phyloP scores from a whole-genome alignment of 2,329 filamentous ascomycete species.

The Colletotrichum falcatum region DNA sequence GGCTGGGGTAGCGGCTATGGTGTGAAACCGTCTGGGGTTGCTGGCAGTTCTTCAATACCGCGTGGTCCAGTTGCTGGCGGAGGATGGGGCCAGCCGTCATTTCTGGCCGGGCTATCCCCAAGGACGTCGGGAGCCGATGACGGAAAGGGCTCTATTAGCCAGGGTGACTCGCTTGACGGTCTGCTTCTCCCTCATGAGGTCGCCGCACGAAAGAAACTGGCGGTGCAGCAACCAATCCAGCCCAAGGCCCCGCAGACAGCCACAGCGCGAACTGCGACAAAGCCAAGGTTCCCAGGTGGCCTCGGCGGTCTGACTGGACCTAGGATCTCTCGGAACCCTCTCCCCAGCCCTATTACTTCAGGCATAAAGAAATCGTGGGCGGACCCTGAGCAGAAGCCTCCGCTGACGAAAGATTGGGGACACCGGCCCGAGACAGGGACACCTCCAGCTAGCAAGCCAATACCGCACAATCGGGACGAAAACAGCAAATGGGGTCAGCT shows the following conservation, averaged over 20 bases:
- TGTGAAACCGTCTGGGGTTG: not conserved
- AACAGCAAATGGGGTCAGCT: conserved; percentile 22
- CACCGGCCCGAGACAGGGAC: conserved; percentile 18
- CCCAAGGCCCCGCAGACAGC: not conserved
- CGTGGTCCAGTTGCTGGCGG: conserved; percentile 13
- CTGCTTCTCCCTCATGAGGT: conserved; percentile 54
- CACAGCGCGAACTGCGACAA: not conserved
- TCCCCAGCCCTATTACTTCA: not conserved
- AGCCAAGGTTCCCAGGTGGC: not conserved
- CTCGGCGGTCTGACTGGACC: not conserved
- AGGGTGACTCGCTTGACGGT: conserved; percentile 17
- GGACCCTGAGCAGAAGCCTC: conserved; percentile 23
- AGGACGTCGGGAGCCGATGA: not conserved
- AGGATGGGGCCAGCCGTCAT: conserved; percentile 33
- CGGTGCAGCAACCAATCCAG: conserved; percentile 4
- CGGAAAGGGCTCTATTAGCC: not conserved
- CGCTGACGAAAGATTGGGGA: conserved; percentile 19
- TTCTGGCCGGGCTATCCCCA: conserved; percentile 7
- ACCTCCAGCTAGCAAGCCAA: conserved; percentile 11
- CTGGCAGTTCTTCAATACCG: not conserved
- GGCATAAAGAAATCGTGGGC: not conserved
- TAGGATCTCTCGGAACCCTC: not conserved
- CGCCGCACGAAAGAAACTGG: conserved; percentile 49
- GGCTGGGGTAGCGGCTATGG: conserved; percentile 1
- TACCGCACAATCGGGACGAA: conserved; percentile 24